Conservation (phyloP, 192 early-diverging fungal genomes). For the Hyaloraphidium curvatum region DNA sequence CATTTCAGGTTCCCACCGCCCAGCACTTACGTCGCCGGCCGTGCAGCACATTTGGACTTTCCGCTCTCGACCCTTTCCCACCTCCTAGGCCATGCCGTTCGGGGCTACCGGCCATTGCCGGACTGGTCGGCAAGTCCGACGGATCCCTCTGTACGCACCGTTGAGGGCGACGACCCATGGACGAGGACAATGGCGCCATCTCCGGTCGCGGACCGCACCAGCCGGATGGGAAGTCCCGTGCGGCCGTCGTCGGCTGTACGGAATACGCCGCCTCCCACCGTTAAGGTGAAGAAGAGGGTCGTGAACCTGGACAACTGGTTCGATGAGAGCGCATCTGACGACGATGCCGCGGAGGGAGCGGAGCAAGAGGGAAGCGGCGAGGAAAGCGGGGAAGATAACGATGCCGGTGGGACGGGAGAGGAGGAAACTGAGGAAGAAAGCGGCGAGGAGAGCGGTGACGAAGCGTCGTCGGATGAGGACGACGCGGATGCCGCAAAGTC, state of each 20-base stretch:
- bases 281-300: not conserved
- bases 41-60: slow-evolving; percentile 12
- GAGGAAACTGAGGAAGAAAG: not conserved
- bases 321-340: not conserved
- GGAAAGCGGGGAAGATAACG: not conserved
- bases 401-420: not conserved
- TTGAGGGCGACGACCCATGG: not conserved
- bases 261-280: not conserved
- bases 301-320: slow-evolving; percentile 1
- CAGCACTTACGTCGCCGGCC: not conserved
- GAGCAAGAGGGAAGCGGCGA: not conserved
- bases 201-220: not conserved
- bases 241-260: not conserved
- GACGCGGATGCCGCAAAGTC: too few relatives aligned
- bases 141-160: slow-evolving; percentile 23
- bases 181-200: not conserved
- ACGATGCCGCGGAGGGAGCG: not conserved
- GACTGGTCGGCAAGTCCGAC: slow-evolving; percentile 50
- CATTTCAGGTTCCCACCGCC: not conserved
- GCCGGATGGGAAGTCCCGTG: not conserved
- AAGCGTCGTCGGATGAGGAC: too few relatives aligned
- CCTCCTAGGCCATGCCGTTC: slow-evolving; percentile 28
- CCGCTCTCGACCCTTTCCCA: slow-evolving; percentile 48
- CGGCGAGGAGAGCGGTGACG: not conserved
- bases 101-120: slow-evolving; percentile 59